Conservation (phyloP, 257 asterid genomes). For the Fraxinus americana region DNA sequence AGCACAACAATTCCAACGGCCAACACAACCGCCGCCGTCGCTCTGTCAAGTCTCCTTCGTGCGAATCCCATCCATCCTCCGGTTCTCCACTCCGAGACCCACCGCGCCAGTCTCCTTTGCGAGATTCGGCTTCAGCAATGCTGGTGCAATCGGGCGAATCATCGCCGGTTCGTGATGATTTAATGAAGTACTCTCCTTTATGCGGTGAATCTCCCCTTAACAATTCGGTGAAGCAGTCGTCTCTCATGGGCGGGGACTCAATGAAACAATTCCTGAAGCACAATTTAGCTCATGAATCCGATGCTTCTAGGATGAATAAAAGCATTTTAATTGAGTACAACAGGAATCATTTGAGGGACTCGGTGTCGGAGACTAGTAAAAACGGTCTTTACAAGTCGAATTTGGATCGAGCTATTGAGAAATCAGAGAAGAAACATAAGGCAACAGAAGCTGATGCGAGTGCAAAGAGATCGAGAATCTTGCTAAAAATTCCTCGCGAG, state of each 20-base stretch:
- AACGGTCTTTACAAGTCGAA: conserved; percentile 21
- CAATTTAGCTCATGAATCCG: conserved; percentile 37
- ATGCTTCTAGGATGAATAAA: conserved; percentile 21
- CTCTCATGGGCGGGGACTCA: conserved; percentile 37
- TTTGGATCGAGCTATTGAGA: conserved; percentile 22
- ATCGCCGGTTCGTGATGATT: conserved; percentile 1
- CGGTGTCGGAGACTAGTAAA: conserved; percentile 5
- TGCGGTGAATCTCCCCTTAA: conserved; percentile 28
- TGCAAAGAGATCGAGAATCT: conserved; percentile 32
- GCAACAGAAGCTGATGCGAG: conserved; percentile 16
- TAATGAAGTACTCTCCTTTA: neutral
- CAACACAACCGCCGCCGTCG: conserved; percentile 60
- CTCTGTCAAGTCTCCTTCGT: conserved; percentile 52
- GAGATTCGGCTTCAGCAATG: conserved; percentile 36
- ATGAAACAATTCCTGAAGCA: conserved; percentile 35
- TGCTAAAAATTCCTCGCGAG: conserved; percentile 34
- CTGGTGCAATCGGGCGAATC: conserved; percentile 25
- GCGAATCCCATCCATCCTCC: conserved; percentile 38
- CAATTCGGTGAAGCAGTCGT: conserved; percentile 32
- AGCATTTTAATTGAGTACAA: conserved; percentile 5
- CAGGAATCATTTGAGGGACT: conserved; percentile 18
- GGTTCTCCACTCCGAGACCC: conserved; percentile 43
- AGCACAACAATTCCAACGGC: conserved; percentile 35
- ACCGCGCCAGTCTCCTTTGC: conserved; percentile 43
- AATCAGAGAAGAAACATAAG: conserved; percentile 29